Evolutionary conservation across 805 yeast species (phyloP), one percentile per base, ranked within the genome.

Genomic region (Peterozyma xylosa): DNA sequence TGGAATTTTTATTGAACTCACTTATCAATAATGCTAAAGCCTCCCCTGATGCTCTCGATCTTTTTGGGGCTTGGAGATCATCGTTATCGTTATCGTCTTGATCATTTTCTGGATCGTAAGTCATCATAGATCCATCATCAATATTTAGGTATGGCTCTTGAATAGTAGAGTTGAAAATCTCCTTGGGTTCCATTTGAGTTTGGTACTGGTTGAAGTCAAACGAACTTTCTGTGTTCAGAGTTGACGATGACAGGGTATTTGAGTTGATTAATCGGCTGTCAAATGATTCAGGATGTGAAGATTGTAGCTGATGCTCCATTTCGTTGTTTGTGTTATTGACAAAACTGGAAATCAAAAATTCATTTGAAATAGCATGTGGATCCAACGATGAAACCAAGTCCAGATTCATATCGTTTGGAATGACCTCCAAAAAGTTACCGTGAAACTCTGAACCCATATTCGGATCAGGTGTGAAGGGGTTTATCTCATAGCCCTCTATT

Each of bases 1-100:
- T 86, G 30, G 86, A 83, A 51, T 86, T 86, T 42, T 65, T 67
- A 42, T 73, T 75, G 57, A 86, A 89, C 57, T 85, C 95, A 30
- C 68, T 64, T 37, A 86, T 74, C 40, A 89, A 68, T 38, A 73
- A 70, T 41, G 78, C 82, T 42, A 89, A 67, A 2, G 84, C 88
- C 55, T 82, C 91, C 1, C 96, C 91, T 0, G 67, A 60, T 0
- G 68, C 69, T 34, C 69, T 52, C 9, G 67, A 60, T 34, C 69
- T 49, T 37, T 60, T 48, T 9, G 59, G 61, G 11, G 17, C 38
- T 18, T 41, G 47, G 14, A 38, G 36, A 30, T 30, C 32, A 33
- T 13, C 13, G 9, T 27, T 6, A 34, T 32, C 36, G 18, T 34
- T 34, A 32, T 15, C 30, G 11, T 11, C 21, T 11, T 34, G 13